These are phyloP conservation scores for Mycena leptocephala DNA, from an alignment of 768 basidiomycete genomes.

Conservation along the genomic window DNA sequence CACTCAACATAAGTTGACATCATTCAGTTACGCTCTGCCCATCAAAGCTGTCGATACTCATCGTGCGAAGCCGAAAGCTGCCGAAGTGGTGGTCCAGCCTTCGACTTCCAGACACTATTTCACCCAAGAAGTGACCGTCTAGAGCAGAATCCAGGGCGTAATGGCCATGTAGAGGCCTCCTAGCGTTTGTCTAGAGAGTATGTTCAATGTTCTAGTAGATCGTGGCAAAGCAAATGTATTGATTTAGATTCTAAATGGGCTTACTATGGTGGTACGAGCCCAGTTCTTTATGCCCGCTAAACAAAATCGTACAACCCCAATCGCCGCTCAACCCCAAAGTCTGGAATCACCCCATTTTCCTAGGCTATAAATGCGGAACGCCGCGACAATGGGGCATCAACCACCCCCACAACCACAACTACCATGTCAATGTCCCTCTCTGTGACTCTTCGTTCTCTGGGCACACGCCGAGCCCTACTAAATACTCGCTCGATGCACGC, in stretches of 20 bases:
- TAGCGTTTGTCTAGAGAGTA: slow-evolving; percentile 5
- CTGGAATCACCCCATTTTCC: slow-evolving; percentile 21
- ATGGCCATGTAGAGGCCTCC: no score
- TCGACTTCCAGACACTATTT: slow-evolving; percentile 64
- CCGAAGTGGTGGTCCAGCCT: slow-evolving; percentile 50
- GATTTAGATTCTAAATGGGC: slow-evolving; percentile 20
- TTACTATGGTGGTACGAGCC: slow-evolving; percentile 13
- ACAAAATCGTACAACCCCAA: slow-evolving; percentile 7
- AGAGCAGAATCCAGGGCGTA: background rate
- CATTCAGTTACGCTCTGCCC: slow-evolving; percentile 84
- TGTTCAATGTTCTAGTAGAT: background rate
- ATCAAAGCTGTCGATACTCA: slow-evolving; percentile 97
- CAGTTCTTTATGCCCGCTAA: slow-evolving; percentile 5
- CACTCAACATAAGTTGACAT: slow-evolving; percentile 1
- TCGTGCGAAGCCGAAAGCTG: slow-evolving; percentile 73
- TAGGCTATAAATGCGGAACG: background rate
- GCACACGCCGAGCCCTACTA: slow-evolving; percentile 13
- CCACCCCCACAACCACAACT: background rate
- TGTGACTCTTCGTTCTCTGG: slow-evolving; percentile 28
- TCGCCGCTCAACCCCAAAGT: slow-evolving; percentile 19
- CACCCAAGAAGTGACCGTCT: slow-evolving; percentile 40
- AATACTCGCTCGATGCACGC: slow-evolving; percentile 29
- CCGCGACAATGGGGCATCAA: background rate
- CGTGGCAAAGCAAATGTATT: background rate
- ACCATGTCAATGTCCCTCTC: slow-evolving; percentile 18